phyloP scores from a whole-genome alignment of 164 flowering plant genomes.

The Tetracentron sinense region DNA sequence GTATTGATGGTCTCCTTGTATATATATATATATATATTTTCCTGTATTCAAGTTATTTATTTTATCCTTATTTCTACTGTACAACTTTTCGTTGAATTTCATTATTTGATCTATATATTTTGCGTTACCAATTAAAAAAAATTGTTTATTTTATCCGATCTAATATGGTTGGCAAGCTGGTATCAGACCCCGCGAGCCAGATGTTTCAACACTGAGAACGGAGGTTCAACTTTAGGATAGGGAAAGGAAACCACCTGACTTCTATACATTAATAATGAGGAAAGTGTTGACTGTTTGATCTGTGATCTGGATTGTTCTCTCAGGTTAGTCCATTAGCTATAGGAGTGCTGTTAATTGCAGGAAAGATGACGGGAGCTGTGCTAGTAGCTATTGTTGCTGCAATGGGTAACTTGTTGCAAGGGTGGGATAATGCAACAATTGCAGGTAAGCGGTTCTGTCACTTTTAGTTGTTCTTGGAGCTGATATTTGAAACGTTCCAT shows the following conservation, averaged over 20 bases:
- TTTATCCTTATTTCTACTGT: neutral
- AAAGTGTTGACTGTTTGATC: neutral
- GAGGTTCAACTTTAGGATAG: neutral
- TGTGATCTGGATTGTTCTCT: neutral
- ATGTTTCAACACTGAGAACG: neutral
- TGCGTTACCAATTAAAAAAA: too few species aligned
- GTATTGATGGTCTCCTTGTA: too few species aligned
- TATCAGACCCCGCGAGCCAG: neutral
- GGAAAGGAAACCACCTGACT: neutral
- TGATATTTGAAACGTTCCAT: too few species aligned
- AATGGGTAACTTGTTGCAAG: too few species aligned
- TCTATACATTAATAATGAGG: neutral
- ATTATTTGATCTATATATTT: too few species aligned
- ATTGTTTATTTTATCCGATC: neutral
- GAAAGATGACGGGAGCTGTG: slow-evolving; percentile 74
- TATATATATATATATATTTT: too few species aligned
- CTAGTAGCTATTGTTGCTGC: slow-evolving; percentile 85
- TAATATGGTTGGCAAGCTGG: neutral
- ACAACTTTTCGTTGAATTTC: too few species aligned
- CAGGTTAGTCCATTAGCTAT: slow-evolving; percentile 11
- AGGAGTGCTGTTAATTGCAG: neutral
- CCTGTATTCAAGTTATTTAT: too few species aligned
- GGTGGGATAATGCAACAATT: too few species aligned
- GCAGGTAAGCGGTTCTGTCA: slow-evolving; percentile 51
- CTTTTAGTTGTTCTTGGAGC: neutral